Conservation (phyloP, 169 alveolate species). For the Plasmodium relictum region DNA sequence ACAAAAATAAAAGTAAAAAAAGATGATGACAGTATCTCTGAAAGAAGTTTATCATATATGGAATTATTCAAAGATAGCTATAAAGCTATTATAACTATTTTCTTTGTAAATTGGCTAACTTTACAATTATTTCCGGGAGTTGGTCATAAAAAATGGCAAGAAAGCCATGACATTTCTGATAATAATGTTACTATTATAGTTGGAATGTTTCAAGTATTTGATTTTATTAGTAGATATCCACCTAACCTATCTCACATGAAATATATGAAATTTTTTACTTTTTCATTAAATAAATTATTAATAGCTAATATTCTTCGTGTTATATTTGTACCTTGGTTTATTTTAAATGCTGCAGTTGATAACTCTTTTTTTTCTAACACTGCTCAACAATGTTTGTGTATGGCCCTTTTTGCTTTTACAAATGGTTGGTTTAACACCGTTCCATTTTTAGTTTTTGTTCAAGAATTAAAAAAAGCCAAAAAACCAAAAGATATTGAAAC, state of each 20-base stretch:
- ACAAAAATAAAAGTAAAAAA: background rate
- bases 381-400: constrained; percentile 59
- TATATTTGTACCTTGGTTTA: constrained; percentile 64
- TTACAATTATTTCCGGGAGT: constrained; percentile 69
- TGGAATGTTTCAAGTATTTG: constrained; percentile 78
- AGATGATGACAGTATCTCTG: constrained; percentile 40
- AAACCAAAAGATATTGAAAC: constrained; percentile 51
- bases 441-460: constrained; percentile 58
- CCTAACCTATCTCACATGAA: constrained; percentile 49
- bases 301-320: constrained; percentile 31
- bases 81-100: constrained; percentile 54
- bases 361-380: constrained; percentile 20
- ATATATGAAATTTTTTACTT: constrained; percentile 33
- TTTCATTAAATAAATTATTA: constrained; percentile 55
- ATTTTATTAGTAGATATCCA: constrained; percentile 69
- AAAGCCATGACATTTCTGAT: constrained; percentile 31
- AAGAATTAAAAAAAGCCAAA: constrained; percentile 50
- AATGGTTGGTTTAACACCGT: constrained; percentile 76
- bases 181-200: constrained; percentile 49
- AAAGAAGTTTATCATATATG: constrained; percentile 20
- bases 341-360: constrained; percentile 12
- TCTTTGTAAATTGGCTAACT: constrained; percentile 48
- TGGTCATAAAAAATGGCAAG: constrained; percentile 65
- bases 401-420: constrained; percentile 61
- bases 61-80: constrained; percentile 71